Base-by-base conservation (phyloP, 441 rosid species). In the Theobroma grandiflorum region DNA sequence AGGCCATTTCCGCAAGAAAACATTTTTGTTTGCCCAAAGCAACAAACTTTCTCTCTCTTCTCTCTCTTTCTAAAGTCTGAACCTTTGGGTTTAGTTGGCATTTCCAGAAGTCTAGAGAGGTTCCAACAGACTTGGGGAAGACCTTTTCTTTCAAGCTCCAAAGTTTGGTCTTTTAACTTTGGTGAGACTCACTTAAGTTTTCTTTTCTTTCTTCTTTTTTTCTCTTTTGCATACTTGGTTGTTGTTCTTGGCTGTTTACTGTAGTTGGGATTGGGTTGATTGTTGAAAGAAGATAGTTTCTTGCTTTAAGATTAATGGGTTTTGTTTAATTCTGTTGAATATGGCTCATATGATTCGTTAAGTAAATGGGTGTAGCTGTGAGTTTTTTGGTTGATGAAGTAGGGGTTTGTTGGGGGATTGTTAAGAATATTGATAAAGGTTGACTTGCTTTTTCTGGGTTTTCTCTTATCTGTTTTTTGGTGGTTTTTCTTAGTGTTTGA, bases 51-150 rank as follows among this genome's bases (percentile, higher is more conserved):
- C 64, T 74, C 59, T 55, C 66, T 81, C 75, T 69, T 71, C 81
- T 73, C 55, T 83, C 68, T 43, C 75, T 47, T 74, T 77, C 76
- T 65, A 78, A 78, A 81, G 73, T 80, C 78, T 71, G 79, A 10
- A 3, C 76, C 80, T 81, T 69, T 76, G 80, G 72, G 57, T 37
- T 55, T 55, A 5, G 49, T n/a, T 37, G 64, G 49, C 68, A 84
- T 83, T 74, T 76, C 82, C 77, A 49, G 43, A 78, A 77, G 77
- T 69, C 84, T 83, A 59, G 22, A 22, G 67, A 52, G 53, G 80
- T 83, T 84, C 88, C 87, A 77, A 84, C 82, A 78, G 76, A 77
- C 77, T 80, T 77, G 81, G 80, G 50, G 80, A 55, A 67, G 47
- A 18, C 26, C 62, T 52, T 18, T 70, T 38, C 66, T 79, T 72